Evolutionary conservation across 2,329 filamentous ascomycete species (phyloP).

Genomic region (Dactylellina drechsleri): DNA sequence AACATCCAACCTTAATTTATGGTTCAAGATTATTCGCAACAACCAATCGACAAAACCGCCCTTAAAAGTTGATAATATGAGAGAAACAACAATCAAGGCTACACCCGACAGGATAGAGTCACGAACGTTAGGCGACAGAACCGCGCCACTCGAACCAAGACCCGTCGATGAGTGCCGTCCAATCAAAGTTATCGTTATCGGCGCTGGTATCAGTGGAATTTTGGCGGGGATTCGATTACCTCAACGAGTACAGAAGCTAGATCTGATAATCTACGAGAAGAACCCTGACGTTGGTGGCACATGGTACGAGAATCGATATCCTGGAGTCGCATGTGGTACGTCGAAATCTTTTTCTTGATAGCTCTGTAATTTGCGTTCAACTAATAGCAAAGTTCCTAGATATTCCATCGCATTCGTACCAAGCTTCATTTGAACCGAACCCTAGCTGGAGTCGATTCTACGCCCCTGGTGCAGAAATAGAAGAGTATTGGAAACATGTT

Average conservation of each 20-base stretch:
- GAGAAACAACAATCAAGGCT: constrained; percentile 27
- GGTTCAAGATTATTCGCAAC: background rate
- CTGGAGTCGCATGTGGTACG: constrained; percentile 65
- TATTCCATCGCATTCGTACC: constrained; percentile 71
- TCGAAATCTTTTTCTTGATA: background rate
- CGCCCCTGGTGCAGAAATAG: constrained; percentile 65
- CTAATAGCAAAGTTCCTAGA: constrained; percentile 59
- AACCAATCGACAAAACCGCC: background rate
- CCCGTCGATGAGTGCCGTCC: constrained; percentile 55
- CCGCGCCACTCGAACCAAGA: constrained; percentile 21
- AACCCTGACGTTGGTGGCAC: constrained; percentile 69
- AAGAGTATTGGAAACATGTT: constrained; percentile 65
- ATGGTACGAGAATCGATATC: constrained; percentile 71
- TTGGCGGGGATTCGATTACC: constrained; percentile 61
- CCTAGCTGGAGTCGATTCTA: constrained; percentile 71
- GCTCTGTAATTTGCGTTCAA: background rate
- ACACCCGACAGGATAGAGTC: constrained; percentile 34
- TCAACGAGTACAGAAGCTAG: constrained; percentile 60
- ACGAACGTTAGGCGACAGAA: constrained; percentile 6
- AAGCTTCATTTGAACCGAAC: constrained; percentile 71
- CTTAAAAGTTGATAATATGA: constrained; percentile 14
- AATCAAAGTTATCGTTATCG: constrained; percentile 61
- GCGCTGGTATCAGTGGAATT: constrained; percentile 61
- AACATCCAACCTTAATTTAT: no score
- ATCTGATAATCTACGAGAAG: constrained; percentile 67